A percentile compares a stretch with the other conserved stretches of the same genome.
These are phyloP conservation scores for Candida orba DNA, from an alignment of 805 yeast species.

Conservation along the genomic window DNA sequence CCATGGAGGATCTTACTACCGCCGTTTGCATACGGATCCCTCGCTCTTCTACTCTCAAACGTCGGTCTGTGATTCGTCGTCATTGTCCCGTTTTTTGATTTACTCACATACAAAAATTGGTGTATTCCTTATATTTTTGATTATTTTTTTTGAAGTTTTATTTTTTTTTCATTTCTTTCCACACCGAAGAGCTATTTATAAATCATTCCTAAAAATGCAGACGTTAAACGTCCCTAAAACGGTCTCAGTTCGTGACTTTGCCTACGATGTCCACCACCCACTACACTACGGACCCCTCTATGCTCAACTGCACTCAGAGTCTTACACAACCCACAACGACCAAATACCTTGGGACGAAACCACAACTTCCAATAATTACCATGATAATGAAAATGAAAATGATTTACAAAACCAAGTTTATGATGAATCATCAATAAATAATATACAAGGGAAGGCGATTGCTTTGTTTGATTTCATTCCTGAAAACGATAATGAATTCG, in stretches of 20 bases:
- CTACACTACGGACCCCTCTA: constrained; percentile 53
- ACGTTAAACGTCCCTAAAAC: constrained; percentile 5
- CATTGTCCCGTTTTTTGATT: too few relatives aligned
- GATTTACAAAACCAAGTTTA: constrained; percentile 15
- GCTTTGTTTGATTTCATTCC: constrained; percentile 88
- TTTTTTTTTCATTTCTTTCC: too few relatives aligned
- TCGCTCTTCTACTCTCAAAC: constrained; percentile 55
- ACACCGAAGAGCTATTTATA: not conserved
- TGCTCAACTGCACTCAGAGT: constrained; percentile 21
- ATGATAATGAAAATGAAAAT: constrained; percentile 14
- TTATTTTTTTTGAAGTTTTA: too few relatives aligned
- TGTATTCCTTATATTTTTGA: not conserved
- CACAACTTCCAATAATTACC: constrained; percentile 4
- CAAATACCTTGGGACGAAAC: constrained; percentile 13
- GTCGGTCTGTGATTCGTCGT: constrained; percentile 69
- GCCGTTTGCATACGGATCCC: constrained; percentile 24
- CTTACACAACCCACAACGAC: not conserved
- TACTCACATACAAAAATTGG: too few relatives aligned
- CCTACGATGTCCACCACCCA: constrained; percentile 64
- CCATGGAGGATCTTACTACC: constrained; percentile 6
- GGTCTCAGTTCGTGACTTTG: constrained; percentile 69
- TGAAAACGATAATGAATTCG: constrained; percentile 90
- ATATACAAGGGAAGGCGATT: constrained; percentile 55
- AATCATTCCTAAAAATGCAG: constrained; percentile 1
- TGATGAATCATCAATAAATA: not conserved